These are phyloP conservation scores for Tephrocybe sp. DNA, from an alignment of 768 basidiomycete genomes.

Conservation along the genomic window DNA sequence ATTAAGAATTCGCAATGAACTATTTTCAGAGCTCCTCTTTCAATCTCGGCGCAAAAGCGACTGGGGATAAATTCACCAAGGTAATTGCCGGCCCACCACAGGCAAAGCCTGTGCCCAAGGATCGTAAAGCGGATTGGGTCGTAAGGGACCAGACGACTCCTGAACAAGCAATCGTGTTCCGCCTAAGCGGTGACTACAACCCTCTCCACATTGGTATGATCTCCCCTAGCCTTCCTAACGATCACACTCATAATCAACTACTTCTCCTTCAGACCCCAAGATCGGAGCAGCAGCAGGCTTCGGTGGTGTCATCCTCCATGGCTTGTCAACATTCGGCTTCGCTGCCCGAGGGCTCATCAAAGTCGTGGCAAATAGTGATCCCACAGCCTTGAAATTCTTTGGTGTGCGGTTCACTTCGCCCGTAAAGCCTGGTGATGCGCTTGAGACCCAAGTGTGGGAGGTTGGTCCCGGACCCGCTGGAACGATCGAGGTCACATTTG, in stretches of 20 bases:
- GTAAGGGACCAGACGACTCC: constrained; percentile 61
- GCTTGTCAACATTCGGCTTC: constrained; percentile 81
- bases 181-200: constrained; percentile 79
- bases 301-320: constrained; percentile 84
- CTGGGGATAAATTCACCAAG: constrained; percentile 62
- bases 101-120: constrained; percentile 60
- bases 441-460: constrained; percentile 82
- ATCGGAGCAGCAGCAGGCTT: constrained; percentile 77
- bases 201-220: constrained; percentile 68
- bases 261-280: constrained; percentile 52
- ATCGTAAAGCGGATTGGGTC: constrained; percentile 60
- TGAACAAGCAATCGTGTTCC: constrained; percentile 70
- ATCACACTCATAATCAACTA: neutral
- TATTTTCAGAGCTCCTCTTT: constrained; percentile 57
- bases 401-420: constrained; percentile 81
- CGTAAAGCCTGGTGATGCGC: constrained; percentile 77
- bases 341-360: constrained; percentile 75
- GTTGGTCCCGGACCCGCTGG: constrained; percentile 64
- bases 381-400: constrained; percentile 63
- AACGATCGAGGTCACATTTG: constrained; percentile 59
- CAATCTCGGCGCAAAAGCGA: constrained; percentile 67
- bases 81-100: constrained; percentile 58
- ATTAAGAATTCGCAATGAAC: neutral
- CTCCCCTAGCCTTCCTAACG: no score
- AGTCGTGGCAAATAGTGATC: constrained; percentile 58